Evolutionary conservation across 768 basidiomycete species (phyloP).

Genomic region (Chlorophyllum brunneum): DNA sequence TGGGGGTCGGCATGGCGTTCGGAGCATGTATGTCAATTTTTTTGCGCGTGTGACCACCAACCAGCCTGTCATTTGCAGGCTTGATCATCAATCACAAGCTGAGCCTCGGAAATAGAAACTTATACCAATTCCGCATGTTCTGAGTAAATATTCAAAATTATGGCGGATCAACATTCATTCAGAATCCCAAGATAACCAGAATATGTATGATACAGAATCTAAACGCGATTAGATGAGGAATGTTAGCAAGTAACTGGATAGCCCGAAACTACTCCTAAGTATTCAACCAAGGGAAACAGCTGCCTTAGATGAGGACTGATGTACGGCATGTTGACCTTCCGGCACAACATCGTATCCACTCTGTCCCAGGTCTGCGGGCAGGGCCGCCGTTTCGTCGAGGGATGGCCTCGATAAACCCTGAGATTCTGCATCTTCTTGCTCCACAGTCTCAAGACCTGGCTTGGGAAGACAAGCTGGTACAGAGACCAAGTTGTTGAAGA

Average conservation of each 20-base stretch:
- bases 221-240: not conserved
- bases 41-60: too few species aligned
- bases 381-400: slow-evolving; percentile 77
- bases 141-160: not conserved
- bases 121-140: too few species aligned
- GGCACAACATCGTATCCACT: slow-evolving; percentile 83
- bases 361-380: slow-evolving; percentile 80
- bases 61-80: too few species aligned
- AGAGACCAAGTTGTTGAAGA: slow-evolving; percentile 83
- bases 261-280: not conserved
- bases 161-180: not conserved
- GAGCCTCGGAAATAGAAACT: too few species aligned
- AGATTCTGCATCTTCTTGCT: slow-evolving; percentile 47
- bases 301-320: slow-evolving; percentile 7
- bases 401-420: slow-evolving; percentile 43
- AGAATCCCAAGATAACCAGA: not conserved
- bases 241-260: not conserved
- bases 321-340: slow-evolving; percentile 34
- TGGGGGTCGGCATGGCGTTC: too few species aligned
- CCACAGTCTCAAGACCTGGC: slow-evolving; percentile 26
- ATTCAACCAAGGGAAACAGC: slow-evolving; percentile 3
- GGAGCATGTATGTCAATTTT: too few species aligned
- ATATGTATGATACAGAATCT: not conserved
- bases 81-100: too few species aligned
- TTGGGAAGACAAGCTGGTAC: slow-evolving; percentile 60